A percentile compares a stretch with the other conserved stretches of the same genome.
Evolutionary conservation across 768 basidiomycete species (phyloP).

Genomic region (Krasilnikovozyma curviuscula): DNA sequence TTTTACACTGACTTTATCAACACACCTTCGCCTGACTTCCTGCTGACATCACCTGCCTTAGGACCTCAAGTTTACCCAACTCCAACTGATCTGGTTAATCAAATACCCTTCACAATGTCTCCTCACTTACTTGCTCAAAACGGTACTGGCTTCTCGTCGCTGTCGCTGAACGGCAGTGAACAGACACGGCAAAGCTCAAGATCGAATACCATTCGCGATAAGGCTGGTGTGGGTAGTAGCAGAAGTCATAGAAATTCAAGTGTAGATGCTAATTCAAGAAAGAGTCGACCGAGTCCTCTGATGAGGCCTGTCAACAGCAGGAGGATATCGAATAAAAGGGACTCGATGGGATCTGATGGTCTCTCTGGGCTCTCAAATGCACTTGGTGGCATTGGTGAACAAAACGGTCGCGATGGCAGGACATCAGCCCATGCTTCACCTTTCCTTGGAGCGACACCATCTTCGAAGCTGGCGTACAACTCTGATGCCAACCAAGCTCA

Average conservation of each 20-base stretch:
- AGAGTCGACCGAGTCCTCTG: conserved; percentile 2
- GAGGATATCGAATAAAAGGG: no score
- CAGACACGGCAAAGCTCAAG: background rate
- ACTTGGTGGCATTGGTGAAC: no score
- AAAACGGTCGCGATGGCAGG: no score
- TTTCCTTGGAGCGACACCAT: no score
- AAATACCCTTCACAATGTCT: conserved; percentile 4
- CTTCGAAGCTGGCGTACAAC: no score
- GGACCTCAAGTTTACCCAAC: conserved; percentile 16
- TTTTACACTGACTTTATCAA: conserved; percentile 15
- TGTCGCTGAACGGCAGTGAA: background rate
- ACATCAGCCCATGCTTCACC: no score
- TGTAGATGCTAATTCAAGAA: background rate
- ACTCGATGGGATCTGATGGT: no score
- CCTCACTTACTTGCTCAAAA: conserved; percentile 11
- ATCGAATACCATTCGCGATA: background rate
- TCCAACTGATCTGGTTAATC: conserved; percentile 2
- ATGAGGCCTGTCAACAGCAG: conserved; percentile 3
- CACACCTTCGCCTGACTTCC: conserved; percentile 16
- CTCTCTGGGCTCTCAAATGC: no score
- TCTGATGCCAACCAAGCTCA: no score
- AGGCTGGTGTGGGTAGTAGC: background rate
- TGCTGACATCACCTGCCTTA: conserved; percentile 29
- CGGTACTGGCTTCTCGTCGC: conserved; percentile 16
- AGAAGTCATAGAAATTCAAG: background rate